Evolutionary conservation across 2,329 filamentous ascomycete genomes (phyloP), one percentile per base, ranked within the genome.

Genomic region (Pseudocercospora ulei): DNA sequence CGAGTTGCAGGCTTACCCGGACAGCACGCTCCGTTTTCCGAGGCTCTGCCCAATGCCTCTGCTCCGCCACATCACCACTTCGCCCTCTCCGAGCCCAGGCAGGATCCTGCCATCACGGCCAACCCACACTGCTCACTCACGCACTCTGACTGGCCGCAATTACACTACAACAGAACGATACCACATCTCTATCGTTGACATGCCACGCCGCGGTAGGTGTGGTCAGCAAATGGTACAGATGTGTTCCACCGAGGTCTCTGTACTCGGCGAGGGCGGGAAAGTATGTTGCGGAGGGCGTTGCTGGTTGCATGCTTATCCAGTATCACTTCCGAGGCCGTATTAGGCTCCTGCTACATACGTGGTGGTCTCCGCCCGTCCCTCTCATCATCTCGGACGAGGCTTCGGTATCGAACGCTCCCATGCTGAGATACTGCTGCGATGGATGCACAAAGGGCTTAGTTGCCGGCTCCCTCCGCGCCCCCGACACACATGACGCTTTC

Each of bases 221-320:
- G 23, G 34, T 36, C 34, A 36, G 34, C 34, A 28, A 36, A 27
- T 36, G 22, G 23, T 19, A 18, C 20, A 16, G 23, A n/a, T 7
- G 9, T 19, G 18, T 27, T 16, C 13, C 34, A 27, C 34, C 34
- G 34, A 36, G 17, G 33, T 7, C n/a, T 17, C 9, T 14, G 16
- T n/a, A 4, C 9, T 36, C 34, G 34, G 34, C 34, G 12, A 27
- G 22, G 26, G 26, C 34, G 27, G 34, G 34, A 36, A 36, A 36
- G 34, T 20, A 16, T 36, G 7, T 36, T 23, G 17, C 22, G 11
- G 22, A 25, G 23, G 12, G 30, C 30, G 23, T 36, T 26, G 23
- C 34, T 27, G 18, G 23, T n/a, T 7, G 34, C 34, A 11, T n/a
- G 16, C 18, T 25, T 36, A 27, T 26, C 27, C 34, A 36, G 11